Conservation (phyloP, 2,329 filamentous ascomycete species). For the Chaetomium strumarium region DNA sequence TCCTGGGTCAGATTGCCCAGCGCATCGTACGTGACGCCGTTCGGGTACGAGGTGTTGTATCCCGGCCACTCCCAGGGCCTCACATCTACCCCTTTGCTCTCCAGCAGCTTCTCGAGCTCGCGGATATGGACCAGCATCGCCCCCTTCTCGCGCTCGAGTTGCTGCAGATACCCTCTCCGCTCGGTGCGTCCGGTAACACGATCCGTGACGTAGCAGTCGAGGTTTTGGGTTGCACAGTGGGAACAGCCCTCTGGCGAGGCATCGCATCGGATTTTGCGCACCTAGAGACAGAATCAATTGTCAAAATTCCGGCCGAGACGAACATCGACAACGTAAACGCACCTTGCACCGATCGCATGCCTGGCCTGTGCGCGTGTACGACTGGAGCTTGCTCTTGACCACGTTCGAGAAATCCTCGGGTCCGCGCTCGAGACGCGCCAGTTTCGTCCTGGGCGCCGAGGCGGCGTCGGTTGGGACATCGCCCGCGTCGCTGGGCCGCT, state of each 20-base stretch:
- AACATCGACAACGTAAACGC: background rate
- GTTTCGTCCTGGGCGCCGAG: slow-evolving; percentile 39
- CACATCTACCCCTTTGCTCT: slow-evolving; percentile 55
- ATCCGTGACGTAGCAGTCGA: slow-evolving; percentile 79
- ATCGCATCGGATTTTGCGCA: slow-evolving; percentile 85
- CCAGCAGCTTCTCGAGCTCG: slow-evolving; percentile 62
- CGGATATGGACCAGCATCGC: slow-evolving; percentile 61
- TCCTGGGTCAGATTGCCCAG: slow-evolving; percentile 27
- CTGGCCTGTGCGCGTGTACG: slow-evolving; percentile 65
- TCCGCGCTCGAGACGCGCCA: slow-evolving; percentile 43
- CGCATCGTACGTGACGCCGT: slow-evolving; percentile 26
- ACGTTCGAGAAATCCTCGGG: slow-evolving; percentile 49
- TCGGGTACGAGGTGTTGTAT: slow-evolving; percentile 27
- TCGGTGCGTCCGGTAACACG: slow-evolving; percentile 78
- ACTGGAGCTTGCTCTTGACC: slow-evolving; percentile 50
- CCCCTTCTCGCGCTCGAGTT: slow-evolving; percentile 66
- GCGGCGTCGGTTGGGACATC: slow-evolving; percentile 32
- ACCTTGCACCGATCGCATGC: slow-evolving; percentile 85
- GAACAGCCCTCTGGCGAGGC: slow-evolving; percentile 74
- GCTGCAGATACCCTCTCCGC: slow-evolving; percentile 70
- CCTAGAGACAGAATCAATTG: slow-evolving; percentile 37
- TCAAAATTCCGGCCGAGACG: background rate
- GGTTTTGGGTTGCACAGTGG: slow-evolving; percentile 68
- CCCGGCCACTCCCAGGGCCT: slow-evolving; percentile 42
- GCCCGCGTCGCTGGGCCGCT: slow-evolving; percentile 39